These are phyloP conservation scores for Plasmodium gallinaceum DNA, from an alignment of 169 alveolate genomes.

Conservation along the genomic window DNA sequence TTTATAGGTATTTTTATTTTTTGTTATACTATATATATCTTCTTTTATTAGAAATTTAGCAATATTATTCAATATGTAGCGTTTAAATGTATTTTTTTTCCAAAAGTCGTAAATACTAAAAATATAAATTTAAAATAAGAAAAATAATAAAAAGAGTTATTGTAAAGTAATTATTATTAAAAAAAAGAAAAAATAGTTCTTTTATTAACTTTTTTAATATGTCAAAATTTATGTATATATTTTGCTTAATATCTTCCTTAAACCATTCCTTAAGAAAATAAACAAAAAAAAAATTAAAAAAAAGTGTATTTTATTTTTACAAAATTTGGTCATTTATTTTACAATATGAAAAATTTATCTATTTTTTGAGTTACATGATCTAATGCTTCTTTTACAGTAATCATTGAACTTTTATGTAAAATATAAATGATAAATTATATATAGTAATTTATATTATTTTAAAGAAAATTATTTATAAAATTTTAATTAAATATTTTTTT, in stretches of 20 bases:
- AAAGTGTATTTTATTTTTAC: background rate
- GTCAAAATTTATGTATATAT: constrained; percentile 43
- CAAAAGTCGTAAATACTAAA: constrained; percentile 64
- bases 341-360: background rate
- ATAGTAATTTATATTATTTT: background rate
- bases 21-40: constrained; percentile 43
- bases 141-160: background rate
- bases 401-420: constrained; percentile 35
- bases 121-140: background rate
- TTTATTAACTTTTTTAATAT: constrained; percentile 23
- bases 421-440: background rate
- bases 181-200: too few species aligned
- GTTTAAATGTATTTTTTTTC: constrained; percentile 41
- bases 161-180: background rate
- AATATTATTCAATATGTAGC: constrained; percentile 48
- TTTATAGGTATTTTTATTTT: background rate
- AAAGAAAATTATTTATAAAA: background rate
- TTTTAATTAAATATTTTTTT: background rate
- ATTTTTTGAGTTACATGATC: constrained; percentile 33
- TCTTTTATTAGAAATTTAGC: constrained; percentile 50
- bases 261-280: constrained; percentile 51
- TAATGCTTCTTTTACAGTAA: constrained; percentile 43
- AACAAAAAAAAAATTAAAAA: constrained; percentile 2
- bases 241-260: constrained; percentile 55
- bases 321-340: background rate